phyloP scores from a whole-genome alignment of 305 asterid genomes.

The Plantago rigida region DNA sequence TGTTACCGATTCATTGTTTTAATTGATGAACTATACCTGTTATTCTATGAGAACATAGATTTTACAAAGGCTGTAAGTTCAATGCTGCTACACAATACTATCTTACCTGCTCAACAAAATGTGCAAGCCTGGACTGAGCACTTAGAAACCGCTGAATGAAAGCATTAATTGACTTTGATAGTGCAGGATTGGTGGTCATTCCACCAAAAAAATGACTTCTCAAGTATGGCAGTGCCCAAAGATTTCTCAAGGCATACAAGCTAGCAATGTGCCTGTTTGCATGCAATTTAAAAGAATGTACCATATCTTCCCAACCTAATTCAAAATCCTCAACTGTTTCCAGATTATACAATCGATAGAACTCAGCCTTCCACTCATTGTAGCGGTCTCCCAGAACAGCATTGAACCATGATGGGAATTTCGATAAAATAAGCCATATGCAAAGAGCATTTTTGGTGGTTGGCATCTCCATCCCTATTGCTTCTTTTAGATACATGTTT shows the following conservation, averaged over 20 bases:
- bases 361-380: constrained; percentile 85
- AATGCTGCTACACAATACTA: too few species aligned
- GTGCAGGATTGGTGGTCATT: constrained; percentile 72
- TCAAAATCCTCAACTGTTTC: constrained; percentile 77
- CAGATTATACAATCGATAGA: constrained; percentile 70
- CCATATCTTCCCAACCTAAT: constrained; percentile 88
- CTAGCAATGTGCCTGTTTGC: constrained; percentile 73
- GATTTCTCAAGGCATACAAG: constrained; percentile 57
- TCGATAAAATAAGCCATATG: constrained; percentile 82
- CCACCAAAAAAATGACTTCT: constrained; percentile 88
- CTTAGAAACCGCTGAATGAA: constrained; percentile 87
- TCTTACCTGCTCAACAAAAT: constrained; percentile 81
- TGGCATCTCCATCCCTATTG: constrained; percentile 76
- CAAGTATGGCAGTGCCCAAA: constrained; percentile 91
- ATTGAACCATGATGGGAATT: constrained; percentile 94
- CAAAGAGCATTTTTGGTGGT: constrained; percentile 86
- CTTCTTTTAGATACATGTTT: constrained; percentile 82
- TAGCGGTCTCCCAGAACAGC: constrained; percentile 85
- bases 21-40: too few species aligned
- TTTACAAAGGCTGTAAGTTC: too few species aligned
- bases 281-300: constrained; percentile 68
- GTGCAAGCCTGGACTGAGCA: constrained; percentile 85
- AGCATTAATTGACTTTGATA: constrained; percentile 76
- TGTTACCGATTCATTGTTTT: too few species aligned
- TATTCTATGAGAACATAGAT: too few species aligned